Evolutionary conservation across 2,329 filamentous ascomycete genomes (phyloP).

Genomic region (Penicillium sp.): DNA sequence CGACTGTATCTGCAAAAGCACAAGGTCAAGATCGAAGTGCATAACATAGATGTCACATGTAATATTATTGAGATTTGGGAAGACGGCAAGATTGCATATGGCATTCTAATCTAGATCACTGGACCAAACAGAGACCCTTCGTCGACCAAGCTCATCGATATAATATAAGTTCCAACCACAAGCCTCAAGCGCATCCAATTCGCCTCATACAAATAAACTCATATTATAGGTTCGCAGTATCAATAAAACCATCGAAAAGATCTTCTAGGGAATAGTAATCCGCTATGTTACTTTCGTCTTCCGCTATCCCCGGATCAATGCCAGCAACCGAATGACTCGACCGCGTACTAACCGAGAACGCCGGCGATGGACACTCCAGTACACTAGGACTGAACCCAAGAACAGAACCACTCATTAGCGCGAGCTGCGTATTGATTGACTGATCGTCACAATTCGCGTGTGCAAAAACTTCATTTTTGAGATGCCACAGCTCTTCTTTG

Average conservation of each 20-base stretch:
- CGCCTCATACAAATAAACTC: not conserved
- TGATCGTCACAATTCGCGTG: constrained; percentile 3
- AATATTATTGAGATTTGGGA: too few relatives aligned
- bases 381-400: not conserved
- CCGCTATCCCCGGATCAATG: not conserved
- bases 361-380: not conserved
- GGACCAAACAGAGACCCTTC: too few relatives aligned
- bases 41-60: too few relatives aligned
- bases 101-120: too few relatives aligned
- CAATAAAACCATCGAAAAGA: not conserved
- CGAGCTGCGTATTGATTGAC: not conserved
- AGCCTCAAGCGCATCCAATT: not conserved
- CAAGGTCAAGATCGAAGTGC: too few relatives aligned
- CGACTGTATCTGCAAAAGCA: too few relatives aligned
- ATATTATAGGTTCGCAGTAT: not conserved
- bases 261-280: not conserved
- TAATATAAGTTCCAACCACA: too few relatives aligned
- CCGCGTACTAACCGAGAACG: not conserved
- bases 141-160: too few relatives aligned
- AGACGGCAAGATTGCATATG: too few relatives aligned
- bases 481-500: not conserved
- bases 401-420: not conserved
- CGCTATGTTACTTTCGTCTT: not conserved
- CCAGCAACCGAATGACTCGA: not conserved
- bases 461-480: constrained; percentile 3